These are phyloP conservation scores for Dioscorea zingiberensis DNA, from an alignment of 106 monocot genomes.

Conservation along the genomic window DNA sequence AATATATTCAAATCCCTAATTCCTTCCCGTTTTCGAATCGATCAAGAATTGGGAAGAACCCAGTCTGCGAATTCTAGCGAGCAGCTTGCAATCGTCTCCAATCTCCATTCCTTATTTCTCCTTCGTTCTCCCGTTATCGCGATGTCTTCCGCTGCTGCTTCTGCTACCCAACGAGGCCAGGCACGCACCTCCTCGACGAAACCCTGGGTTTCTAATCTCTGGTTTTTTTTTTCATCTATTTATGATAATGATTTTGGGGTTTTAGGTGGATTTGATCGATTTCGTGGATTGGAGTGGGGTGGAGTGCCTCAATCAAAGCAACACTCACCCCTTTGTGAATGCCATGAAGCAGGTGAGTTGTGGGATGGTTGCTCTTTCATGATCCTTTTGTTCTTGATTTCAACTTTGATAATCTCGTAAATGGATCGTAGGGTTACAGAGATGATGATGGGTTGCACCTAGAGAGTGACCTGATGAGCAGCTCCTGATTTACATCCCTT, in stretches of 20 bases:
- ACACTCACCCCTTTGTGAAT: constrained; percentile 51
- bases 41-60: too few species aligned
- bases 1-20: too few species aligned
- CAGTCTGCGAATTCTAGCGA: too few species aligned
- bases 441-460: constrained; percentile 85
- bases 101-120: not conserved
- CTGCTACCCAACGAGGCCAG: constrained; percentile 23
- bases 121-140: not conserved
- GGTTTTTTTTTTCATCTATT: too few species aligned
- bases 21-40: too few species aligned
- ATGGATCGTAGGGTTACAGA: constrained; percentile 59
- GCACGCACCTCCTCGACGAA: constrained; percentile 2
- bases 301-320: constrained; percentile 88
- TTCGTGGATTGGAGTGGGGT: constrained; percentile 87
- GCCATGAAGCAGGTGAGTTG: constrained; percentile 66
- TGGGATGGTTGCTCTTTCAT: not conserved
- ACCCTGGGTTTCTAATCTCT: not conserved
- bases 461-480: constrained; percentile 90
- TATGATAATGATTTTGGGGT: not conserved
- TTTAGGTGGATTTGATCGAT: constrained; percentile 92
- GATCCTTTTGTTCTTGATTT: not conserved
- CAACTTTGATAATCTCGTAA: not conserved
- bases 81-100: not conserved
- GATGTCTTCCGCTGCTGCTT: constrained; percentile 8
- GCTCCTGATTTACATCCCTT: constrained; percentile 83